phyloP scores from a whole-genome alignment of 495 filamentous ascomycete genomes.

The Penicillium alfredii region DNA sequence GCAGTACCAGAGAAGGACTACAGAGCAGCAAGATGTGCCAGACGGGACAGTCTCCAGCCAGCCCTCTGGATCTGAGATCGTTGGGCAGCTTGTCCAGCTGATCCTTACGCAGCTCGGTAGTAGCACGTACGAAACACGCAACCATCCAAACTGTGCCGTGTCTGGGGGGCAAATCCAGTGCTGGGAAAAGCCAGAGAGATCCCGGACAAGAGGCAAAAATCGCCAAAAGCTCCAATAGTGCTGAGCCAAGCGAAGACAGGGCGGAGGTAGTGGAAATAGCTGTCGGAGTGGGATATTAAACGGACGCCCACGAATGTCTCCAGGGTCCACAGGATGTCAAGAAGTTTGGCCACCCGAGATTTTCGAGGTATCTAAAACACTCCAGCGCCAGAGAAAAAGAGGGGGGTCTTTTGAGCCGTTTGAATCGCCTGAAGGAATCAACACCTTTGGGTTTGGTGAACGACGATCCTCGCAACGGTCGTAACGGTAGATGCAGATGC shows the following conservation, averaged over 20 bases:
- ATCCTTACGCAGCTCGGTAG: slow-evolving; percentile 23
- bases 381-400: no score
- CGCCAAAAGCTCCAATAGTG: slow-evolving; percentile 1
- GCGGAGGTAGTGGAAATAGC: slow-evolving; percentile 22
- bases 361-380: no score
- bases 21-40: background rate
- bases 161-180: slow-evolving; percentile 7
- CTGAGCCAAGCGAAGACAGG: slow-evolving; percentile 8
- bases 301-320: slow-evolving; percentile 14
- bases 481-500: slow-evolving; percentile 5
- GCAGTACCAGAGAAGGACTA: background rate
- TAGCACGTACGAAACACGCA: slow-evolving; percentile 8
- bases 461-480: slow-evolving; percentile 16
- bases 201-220: slow-evolving; percentile 6
- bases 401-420: no score
- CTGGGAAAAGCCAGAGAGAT: slow-evolving; percentile 18
- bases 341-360: no score
- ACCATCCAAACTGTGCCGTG: slow-evolving; percentile 11
- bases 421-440: no score
- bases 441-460: slow-evolving; percentile 1
- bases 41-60: background rate
- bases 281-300: slow-evolving; percentile 20
- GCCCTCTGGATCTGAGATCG: slow-evolving; percentile 12
- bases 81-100: slow-evolving; percentile 6
- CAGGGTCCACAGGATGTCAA: slow-evolving; percentile 17